These are phyloP conservation scores for Boletus insuetus DNA, from an alignment of 768 basidiomycete species.

Conservation along the genomic window DNA sequence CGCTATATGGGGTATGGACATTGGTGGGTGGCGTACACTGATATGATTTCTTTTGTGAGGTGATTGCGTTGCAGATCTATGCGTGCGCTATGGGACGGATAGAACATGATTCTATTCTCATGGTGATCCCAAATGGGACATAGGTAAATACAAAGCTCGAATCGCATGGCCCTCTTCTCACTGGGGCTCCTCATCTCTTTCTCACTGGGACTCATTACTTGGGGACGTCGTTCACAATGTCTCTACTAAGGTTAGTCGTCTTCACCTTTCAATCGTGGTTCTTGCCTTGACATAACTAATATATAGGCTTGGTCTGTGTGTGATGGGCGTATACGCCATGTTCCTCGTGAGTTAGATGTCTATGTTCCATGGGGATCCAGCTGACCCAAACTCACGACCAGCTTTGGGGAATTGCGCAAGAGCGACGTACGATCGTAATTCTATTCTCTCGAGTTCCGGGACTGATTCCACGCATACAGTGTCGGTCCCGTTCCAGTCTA, in stretches of 20 bases:
- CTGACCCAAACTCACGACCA: constrained; percentile 28
- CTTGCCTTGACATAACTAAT: background rate
- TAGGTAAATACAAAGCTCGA: too few species aligned
- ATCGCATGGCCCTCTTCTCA: too few species aligned
- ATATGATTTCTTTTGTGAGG: too few species aligned
- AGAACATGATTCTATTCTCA: too few species aligned
- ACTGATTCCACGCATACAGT: constrained; percentile 42
- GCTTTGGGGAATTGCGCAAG: constrained; percentile 94
- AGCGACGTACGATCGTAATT: constrained; percentile 62
- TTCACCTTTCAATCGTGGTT: background rate
- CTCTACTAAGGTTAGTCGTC: constrained; percentile 24
- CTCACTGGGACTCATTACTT: background rate
- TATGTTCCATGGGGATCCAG: background rate
- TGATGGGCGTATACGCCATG: constrained; percentile 88
- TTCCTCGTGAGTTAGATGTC: constrained; percentile 64
- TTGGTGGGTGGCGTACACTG: too few species aligned
- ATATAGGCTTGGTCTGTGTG: constrained; percentile 67
- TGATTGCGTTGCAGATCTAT: too few species aligned
- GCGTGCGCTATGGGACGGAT: too few species aligned
- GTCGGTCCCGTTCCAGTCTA: constrained; percentile 77
- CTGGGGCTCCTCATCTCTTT: too few species aligned
- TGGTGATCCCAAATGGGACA: too few species aligned
- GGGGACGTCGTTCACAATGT: constrained; percentile 6
- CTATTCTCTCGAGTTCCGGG: background rate
- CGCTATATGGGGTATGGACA: too few species aligned